Evolutionary conservation across 495 filamentous ascomycete species (phyloP), one percentile per base, ranked within the genome.

Genomic region (Daldinia grandis): DNA sequence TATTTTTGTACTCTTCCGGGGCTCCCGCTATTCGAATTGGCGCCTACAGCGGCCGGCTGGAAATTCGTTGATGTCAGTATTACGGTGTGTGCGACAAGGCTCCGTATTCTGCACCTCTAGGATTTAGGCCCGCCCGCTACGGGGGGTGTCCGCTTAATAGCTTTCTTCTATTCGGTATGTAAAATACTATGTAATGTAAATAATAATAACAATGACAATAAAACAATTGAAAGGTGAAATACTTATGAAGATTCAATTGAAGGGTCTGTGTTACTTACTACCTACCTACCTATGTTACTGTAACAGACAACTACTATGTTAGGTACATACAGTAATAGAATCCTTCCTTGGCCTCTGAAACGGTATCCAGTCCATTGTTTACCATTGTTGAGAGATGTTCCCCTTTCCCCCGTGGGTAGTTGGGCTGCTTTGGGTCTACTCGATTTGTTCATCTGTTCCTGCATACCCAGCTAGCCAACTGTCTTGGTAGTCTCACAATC

Each of bases 261-360:
- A 47, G 17, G 42, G 42, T 50, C 12, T 50, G 47, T 25, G 47
- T 50, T 50, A 50, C 17, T 51, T 51, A 53, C 50, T 55, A n/a
- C n/a, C n/a, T n/a, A n/a, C n/a, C n/a, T n/a, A n/a, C n/a, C n/a
- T n/a, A 60, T 30, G 61, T 69, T 64, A 64, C 60, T 69, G 61
- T 69, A 69, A 55, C 49, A 60, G 59, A 55, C 44, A 64, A 56
- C 30, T 53, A 30, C 5, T 14, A 28, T 53, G 38, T n/a, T n/a
- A n/a, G n/a, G n/a, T n/a, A n/a, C n/a, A n/a, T 69, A 69, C 67
- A 69, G 67, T 69, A 69, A 69, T 69, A 61, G 62, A 59, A 64
- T 49, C 54, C 66, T 54, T 54, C 47, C 40, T 54, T 35, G 37
- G 25, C 24, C 47, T 58, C 30, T 40, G 42, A 69, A 69, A 70